These are phyloP conservation scores for Liquidambar formosana DNA, from an alignment of 164 flowering plant species.

Conservation along the genomic window DNA sequence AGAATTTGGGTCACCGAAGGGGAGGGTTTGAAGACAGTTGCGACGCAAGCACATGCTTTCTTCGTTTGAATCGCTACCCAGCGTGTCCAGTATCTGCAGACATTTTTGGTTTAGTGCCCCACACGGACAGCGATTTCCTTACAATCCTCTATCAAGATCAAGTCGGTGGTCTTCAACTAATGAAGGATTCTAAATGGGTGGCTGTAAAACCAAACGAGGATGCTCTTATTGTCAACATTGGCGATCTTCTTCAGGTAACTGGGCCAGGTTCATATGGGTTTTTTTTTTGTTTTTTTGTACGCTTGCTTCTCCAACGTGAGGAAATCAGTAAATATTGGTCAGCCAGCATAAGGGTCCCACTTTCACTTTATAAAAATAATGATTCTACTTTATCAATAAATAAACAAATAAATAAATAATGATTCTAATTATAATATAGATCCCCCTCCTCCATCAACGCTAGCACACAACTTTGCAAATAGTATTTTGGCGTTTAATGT, in stretches of 20 bases:
- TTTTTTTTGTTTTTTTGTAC: too few relatives aligned
- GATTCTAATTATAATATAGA: too few relatives aligned
- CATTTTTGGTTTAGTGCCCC: slow-evolving; percentile 66
- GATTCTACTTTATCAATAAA: too few relatives aligned
- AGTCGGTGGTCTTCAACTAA: slow-evolving; percentile 78
- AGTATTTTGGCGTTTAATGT: not conserved
- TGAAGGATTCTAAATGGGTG: slow-evolving; percentile 76
- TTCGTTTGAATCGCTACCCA: slow-evolving; percentile 73
- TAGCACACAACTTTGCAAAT: too few relatives aligned
- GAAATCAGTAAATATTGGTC: too few relatives aligned
- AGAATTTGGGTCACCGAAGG: slow-evolving; percentile 40
- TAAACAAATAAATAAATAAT: too few relatives aligned
- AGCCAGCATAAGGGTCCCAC: too few relatives aligned
- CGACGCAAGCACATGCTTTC: slow-evolving; percentile 56
- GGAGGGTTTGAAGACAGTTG: slow-evolving; percentile 38
- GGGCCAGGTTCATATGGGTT: not conserved
- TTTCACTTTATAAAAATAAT: too few relatives aligned
- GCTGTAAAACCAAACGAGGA: slow-evolving; percentile 64
- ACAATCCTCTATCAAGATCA: slow-evolving; percentile 76
- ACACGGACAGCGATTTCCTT: slow-evolving; percentile 81
- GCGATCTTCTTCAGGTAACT: slow-evolving; percentile 81
- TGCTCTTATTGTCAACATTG: slow-evolving; percentile 78
- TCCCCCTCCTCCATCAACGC: too few relatives aligned
- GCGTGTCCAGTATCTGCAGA: slow-evolving; percentile 49
- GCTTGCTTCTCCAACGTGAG: too few relatives aligned